A percentile compares a stretch with the other conserved stretches of the same genome.
These are phyloP conservation scores for Trypanosoma theileri DNA, from an alignment of 208 protist genomes.

Conservation along the genomic window DNA sequence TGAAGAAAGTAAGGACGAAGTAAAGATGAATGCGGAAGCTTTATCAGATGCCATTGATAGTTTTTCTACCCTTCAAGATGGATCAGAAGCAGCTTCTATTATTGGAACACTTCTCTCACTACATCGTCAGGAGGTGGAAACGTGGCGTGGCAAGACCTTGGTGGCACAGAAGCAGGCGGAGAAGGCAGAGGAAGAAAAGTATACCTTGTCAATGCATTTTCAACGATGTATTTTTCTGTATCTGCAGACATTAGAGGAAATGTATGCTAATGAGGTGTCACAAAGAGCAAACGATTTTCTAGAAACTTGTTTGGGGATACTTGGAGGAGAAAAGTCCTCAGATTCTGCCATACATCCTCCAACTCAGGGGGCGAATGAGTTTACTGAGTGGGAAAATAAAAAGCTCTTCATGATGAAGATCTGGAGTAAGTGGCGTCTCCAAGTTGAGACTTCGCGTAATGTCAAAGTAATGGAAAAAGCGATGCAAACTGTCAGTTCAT, in stretches of 20 bases:
- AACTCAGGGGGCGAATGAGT: too few species aligned
- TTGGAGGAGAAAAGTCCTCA: not conserved
- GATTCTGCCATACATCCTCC: not conserved
- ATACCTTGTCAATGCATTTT: not conserved
- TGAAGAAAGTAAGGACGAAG: not conserved
- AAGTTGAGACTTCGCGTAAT: slow-evolving; percentile 1
- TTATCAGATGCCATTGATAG: slow-evolving; percentile 17
- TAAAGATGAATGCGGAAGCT: not conserved
- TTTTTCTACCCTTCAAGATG: slow-evolving; percentile 13
- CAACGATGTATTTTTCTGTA: not conserved
- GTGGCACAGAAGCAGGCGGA: not conserved
- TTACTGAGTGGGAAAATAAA: not conserved
- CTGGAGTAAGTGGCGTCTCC: slow-evolving; percentile 14
- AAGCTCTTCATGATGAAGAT: not conserved
- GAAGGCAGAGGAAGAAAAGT: not conserved
- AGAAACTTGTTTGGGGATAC: not conserved
- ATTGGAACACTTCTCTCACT: slow-evolving; percentile 21
- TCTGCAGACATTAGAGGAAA: not conserved
- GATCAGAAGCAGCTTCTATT: slow-evolving; percentile 18
- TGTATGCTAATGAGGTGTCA: not conserved
- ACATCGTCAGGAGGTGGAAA: slow-evolving; percentile 20
- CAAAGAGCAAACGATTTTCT: slow-evolving; percentile 1
- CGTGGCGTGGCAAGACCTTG: not conserved
- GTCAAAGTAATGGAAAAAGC: not conserved
- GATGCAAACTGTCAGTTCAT: not conserved